A percentile compares a stretch with the other conserved stretches of the same genome.
Conservation (phyloP, 2,329 filamentous ascomycete genomes). For the Fusarium subglutinans region DNA sequence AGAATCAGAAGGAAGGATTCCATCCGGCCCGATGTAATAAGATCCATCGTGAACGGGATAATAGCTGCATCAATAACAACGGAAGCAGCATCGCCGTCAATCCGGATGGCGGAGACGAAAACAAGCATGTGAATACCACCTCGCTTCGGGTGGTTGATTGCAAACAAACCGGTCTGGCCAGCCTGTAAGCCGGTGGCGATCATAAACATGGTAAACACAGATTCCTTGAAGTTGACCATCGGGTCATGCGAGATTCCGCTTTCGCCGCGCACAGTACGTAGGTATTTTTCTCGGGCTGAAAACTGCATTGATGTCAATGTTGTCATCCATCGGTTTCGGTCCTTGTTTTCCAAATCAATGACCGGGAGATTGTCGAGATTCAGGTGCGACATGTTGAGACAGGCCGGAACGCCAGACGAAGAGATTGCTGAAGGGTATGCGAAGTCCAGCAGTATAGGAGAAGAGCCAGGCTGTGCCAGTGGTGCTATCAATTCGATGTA, state of each 20-base stretch:
- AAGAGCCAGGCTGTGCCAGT: constrained; percentile 38
- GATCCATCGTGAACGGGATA: constrained; percentile 52
- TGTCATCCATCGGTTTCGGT: constrained; percentile 50
- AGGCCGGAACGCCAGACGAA: constrained; percentile 44
- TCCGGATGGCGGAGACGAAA: constrained; percentile 54
- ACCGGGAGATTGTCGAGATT: constrained; percentile 58
- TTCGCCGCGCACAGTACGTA: constrained; percentile 44
- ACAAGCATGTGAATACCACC: constrained; percentile 54
- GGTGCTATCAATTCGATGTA: constrained; percentile 57
- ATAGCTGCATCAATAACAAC: constrained; percentile 59
- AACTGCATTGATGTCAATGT: constrained; percentile 53
- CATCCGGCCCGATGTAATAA: constrained; percentile 47
- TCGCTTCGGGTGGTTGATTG: constrained; percentile 48
- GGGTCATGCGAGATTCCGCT: constrained; percentile 42
- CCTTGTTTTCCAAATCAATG: constrained; percentile 50
- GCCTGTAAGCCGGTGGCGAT: constrained; percentile 56
- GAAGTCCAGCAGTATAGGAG: constrained; percentile 44
- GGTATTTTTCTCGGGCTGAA: constrained; percentile 52
- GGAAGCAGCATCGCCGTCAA: constrained; percentile 54
- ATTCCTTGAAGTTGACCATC: constrained; percentile 59
- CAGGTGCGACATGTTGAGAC: constrained; percentile 53
- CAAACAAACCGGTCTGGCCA: constrained; percentile 55
- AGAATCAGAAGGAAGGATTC: constrained; percentile 52
- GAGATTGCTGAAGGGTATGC: constrained; percentile 50
- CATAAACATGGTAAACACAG: constrained; percentile 59